Conservation (phyloP, 371 early-diverging fungal species). For the Nematocida sp. region DNA sequence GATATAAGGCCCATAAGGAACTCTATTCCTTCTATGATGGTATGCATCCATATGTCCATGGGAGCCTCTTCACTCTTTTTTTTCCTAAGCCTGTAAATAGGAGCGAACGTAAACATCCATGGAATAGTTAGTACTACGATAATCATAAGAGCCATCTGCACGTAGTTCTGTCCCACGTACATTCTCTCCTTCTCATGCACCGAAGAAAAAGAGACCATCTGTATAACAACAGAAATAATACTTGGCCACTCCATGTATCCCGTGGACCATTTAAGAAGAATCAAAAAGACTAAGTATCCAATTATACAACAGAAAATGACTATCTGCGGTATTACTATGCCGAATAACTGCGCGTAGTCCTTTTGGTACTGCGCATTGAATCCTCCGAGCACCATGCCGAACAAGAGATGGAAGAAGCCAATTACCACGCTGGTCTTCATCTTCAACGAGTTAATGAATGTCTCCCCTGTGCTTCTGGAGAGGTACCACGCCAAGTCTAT, state of each 20-base stretch:
- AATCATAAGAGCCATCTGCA: constrained; percentile 78
- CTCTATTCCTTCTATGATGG: constrained; percentile 95
- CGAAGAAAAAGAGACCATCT: constrained; percentile 79
- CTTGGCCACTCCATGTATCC: constrained; percentile 76
- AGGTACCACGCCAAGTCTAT: constrained; percentile 83
- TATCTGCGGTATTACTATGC: constrained; percentile 86
- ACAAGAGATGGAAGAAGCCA: constrained; percentile 92
- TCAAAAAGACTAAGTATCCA: constrained; percentile 85
- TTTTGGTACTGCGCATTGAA: constrained; percentile 81
- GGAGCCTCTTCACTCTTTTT: constrained; percentile 54
- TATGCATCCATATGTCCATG: constrained; percentile 71
- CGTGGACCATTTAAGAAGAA: constrained; percentile 90
- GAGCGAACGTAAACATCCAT: constrained; percentile 95
- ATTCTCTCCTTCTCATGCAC: constrained; percentile 78
- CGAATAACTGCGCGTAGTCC: constrained; percentile 74
- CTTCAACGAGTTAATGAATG: constrained; percentile 96
- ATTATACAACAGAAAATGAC: constrained; percentile 83
- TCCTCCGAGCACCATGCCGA: constrained; percentile 83
- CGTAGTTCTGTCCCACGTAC: constrained; percentile 68
- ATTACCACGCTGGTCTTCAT: constrained; percentile 96
- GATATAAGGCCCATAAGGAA: constrained; percentile 93
- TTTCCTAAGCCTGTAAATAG: constrained; percentile 62
- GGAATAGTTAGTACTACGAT: constrained; percentile 84
- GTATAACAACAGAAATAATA: constrained; percentile 89
- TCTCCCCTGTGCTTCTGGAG: constrained; percentile 75